A percentile compares a stretch with the other conserved stretches of the same genome.
phyloP scores from a whole-genome alignment of 2,329 filamentous ascomycete species.

The Ustilaginoidea virens region DNA sequence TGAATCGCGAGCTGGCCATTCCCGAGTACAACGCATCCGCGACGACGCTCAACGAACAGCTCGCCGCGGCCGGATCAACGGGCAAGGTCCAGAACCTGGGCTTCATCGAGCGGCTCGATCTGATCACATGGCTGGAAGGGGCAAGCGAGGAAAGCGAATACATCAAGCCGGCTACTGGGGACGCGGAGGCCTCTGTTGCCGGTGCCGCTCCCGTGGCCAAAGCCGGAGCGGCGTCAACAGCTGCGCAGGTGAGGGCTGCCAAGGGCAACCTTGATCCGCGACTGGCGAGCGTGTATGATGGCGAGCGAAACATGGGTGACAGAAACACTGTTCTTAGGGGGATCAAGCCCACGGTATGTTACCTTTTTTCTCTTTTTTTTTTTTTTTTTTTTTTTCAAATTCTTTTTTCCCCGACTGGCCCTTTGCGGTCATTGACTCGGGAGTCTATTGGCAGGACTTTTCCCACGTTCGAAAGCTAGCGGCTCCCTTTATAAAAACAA shows the following conservation, averaged over 20 bases:
- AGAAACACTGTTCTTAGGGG: conserved; percentile 78
- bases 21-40: conserved; percentile 83
- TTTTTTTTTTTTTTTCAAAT: neutral
- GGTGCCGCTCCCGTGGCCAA: conserved; percentile 15
- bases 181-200: conserved; percentile 28
- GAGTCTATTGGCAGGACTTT: conserved; percentile 65
- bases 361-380: too few species aligned
- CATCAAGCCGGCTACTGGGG: conserved; percentile 68
- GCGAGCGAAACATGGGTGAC: conserved; percentile 83
- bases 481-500: conserved; percentile 55
- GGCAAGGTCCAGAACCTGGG: conserved; percentile 73
- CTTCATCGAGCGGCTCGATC: conserved; percentile 80
- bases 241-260: conserved; percentile 34
- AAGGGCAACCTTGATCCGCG: conserved; percentile 64
- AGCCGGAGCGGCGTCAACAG: conserved; percentile 24
- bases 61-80: conserved; percentile 42
- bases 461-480: conserved; percentile 82
- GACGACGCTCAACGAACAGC: conserved; percentile 63
- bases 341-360: conserved; percentile 68
- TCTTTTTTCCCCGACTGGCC: neutral
- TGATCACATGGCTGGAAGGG: conserved; percentile 87
- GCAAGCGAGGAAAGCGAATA: conserved; percentile 84
- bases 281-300: conserved; percentile 76
- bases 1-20: conserved; percentile 79
- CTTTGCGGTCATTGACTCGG: neutral